A percentile compares a stretch with the other conserved stretches of the same genome.
phyloP scores from a whole-genome alignment of 164 flowering plant species.

The Macadamia integrifolia region DNA sequence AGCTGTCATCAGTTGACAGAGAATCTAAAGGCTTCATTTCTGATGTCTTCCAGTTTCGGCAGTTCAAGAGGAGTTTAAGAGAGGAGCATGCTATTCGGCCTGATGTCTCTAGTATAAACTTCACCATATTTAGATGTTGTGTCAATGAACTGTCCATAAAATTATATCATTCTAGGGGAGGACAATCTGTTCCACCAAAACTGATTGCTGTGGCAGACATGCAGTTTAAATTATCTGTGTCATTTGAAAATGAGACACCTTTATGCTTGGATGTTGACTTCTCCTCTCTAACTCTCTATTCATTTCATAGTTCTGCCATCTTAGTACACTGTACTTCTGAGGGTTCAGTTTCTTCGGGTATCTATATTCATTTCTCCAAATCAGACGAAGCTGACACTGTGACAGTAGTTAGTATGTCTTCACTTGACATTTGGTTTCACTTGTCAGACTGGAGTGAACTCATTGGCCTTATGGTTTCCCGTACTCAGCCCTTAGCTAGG shows the following conservation, averaged over 20 bases:
- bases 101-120: constrained; percentile 22
- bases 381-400: constrained; percentile 26
- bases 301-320: constrained; percentile 32
- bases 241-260: constrained; percentile 42
- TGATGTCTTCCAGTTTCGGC: constrained; percentile 59
- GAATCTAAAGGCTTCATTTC: constrained; percentile 44
- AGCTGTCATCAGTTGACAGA: constrained; percentile 44
- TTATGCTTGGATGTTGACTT: constrained; percentile 31
- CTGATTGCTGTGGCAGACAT: constrained; percentile 44
- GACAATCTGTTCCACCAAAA: constrained; percentile 21
- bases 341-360: constrained; percentile 27
- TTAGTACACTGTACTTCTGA: constrained; percentile 33
- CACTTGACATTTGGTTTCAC: constrained; percentile 67
- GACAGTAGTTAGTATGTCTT: constrained; percentile 42
- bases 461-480: constrained; percentile 32
- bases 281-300: constrained; percentile 39
- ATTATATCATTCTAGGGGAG: constrained; percentile 17
- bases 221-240: constrained; percentile 42
- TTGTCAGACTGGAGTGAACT: constrained; percentile 54
- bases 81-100: constrained; percentile 16
- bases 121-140: constrained; percentile 34
- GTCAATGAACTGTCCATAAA: constrained; percentile 38
- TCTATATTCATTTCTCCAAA: constrained; percentile 35
- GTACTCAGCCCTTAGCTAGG: constrained; percentile 12
- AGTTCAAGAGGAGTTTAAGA: constrained; percentile 29